Conservation (phyloP, 371 early-diverging fungal genomes). For the Umbelopsis sp. region DNA sequence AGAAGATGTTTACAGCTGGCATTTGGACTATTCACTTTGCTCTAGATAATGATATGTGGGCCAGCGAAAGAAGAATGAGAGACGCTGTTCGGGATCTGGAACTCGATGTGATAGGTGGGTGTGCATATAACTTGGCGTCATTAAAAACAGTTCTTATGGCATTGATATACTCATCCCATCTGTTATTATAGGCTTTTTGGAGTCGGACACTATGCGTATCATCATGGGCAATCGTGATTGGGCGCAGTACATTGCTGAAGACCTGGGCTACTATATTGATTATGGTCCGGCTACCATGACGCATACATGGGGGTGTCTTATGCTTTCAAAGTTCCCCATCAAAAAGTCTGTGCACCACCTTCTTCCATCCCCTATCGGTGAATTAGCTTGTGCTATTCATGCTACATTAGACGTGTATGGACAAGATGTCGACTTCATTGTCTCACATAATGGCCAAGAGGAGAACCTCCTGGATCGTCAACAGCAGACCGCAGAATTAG, state of each 20-base stretch:
- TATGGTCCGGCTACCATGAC: conserved; percentile 71
- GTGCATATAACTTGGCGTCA: neutral
- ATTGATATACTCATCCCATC: neutral
- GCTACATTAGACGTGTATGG: conserved; percentile 71
- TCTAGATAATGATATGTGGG: conserved; percentile 70
- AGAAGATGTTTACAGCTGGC: conserved; percentile 60
- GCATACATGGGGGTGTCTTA: conserved; percentile 74
- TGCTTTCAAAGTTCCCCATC: conserved; percentile 73
- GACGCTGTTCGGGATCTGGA: conserved; percentile 63
- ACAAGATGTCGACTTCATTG: conserved; percentile 63
- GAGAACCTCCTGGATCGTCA: conserved; percentile 63
- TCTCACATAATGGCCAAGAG: conserved; percentile 72
- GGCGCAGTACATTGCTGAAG: conserved; percentile 65
- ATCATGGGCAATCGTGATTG: conserved; percentile 74
- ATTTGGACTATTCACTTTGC: conserved; percentile 77
- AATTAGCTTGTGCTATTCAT: conserved; percentile 72
- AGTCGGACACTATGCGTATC: conserved; percentile 67
- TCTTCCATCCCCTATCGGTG: conserved; percentile 70
- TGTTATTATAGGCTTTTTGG: conserved; percentile 44
- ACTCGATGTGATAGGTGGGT: conserved; percentile 62
- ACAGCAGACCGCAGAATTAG: conserved; percentile 66
- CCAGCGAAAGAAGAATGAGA: conserved; percentile 59
- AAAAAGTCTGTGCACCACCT: conserved; percentile 58
- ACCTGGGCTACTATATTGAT: conserved; percentile 64
- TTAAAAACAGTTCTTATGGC: neutral